Evolutionary conservation across 1,284 basidiomycete genomes (phyloP).

Genomic region (Sanghuangporus baumii): DNA sequence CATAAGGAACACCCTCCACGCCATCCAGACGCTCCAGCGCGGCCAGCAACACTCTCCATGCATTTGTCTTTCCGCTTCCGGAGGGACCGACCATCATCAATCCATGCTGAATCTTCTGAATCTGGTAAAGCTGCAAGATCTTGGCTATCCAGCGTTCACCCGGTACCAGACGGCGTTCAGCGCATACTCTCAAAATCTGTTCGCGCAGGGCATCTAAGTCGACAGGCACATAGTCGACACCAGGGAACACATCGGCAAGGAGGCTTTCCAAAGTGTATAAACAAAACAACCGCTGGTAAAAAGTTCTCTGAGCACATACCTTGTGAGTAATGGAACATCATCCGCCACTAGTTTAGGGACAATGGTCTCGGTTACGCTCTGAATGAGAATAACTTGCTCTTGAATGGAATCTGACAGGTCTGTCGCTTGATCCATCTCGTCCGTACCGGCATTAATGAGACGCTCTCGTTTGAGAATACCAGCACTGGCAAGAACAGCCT

Average conservation of each 20-base stretch:
- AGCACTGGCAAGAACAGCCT: slow-evolving; percentile 93
- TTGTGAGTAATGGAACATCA: slow-evolving; percentile 91
- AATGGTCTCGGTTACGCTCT: slow-evolving; percentile 99
- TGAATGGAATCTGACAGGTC: slow-evolving; percentile 66
- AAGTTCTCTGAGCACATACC: slow-evolving; percentile 41
- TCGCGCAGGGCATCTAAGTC: slow-evolving; percentile 81
- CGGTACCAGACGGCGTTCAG: slow-evolving; percentile 78
- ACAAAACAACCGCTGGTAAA: not conserved
- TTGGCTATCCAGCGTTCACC: slow-evolving; percentile 93
- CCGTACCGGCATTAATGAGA: slow-evolving; percentile 44
- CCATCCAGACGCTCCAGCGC: slow-evolving; percentile 93
- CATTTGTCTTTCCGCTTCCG: slow-evolving; percentile 95
- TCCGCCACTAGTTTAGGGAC: slow-evolving; percentile 98
- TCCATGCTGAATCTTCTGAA: slow-evolving; percentile 99
- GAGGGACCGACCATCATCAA: slow-evolving; percentile 99
- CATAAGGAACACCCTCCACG: slow-evolving; percentile 88
- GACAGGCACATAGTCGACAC: slow-evolving; percentile 86
- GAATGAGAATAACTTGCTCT: slow-evolving; percentile 96
- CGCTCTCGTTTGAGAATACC: slow-evolving; percentile 96
- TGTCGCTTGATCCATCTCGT: slow-evolving; percentile 38
- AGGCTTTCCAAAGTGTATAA: slow-evolving; percentile 45
- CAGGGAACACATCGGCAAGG: slow-evolving; percentile 96
- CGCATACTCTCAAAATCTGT: slow-evolving; percentile 85
- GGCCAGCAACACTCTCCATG: slow-evolving; percentile 91
- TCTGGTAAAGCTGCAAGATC: slow-evolving; percentile 97